A percentile compares a stretch with the other conserved stretches of the same genome.
Evolutionary conservation across 768 basidiomycete species (phyloP).

Genomic region (Lentinula sp.): DNA sequence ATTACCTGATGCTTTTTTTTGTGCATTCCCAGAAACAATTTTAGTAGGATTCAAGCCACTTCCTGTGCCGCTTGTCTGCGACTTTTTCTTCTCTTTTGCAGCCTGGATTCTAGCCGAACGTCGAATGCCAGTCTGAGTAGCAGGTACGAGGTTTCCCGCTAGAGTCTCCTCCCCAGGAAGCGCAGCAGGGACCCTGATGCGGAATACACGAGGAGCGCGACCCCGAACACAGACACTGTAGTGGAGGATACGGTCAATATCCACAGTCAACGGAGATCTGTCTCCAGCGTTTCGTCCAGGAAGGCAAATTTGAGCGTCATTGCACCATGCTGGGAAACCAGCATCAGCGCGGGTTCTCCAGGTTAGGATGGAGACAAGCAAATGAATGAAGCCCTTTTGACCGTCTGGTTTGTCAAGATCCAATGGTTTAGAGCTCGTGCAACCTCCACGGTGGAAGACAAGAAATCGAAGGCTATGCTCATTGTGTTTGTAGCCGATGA

Average conservation of each 20-base stretch:
- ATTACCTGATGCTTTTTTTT: neutral
- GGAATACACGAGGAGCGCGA: neutral
- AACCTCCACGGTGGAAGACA: neutral
- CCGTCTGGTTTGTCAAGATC: neutral
- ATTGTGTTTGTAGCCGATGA: neutral
- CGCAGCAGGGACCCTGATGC: neutral
- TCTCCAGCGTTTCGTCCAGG: neutral
- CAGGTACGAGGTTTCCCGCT: neutral
- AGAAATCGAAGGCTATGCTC: neutral
- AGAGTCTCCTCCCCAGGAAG: neutral
- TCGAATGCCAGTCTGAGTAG: too few relatives aligned
- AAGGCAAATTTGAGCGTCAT: conserved; percentile 1
- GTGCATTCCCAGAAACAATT: neutral
- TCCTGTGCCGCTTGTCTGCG: neutral
- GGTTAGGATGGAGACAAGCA: conserved; percentile 8
- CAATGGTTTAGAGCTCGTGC: neutral
- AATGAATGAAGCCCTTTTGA: neutral
- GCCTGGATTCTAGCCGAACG: neutral
- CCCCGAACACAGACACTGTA: neutral
- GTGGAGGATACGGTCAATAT: neutral
- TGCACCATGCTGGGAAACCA: conserved; percentile 7
- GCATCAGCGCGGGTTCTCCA: conserved; percentile 8
- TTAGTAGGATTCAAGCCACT: neutral
- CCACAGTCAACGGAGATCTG: too few relatives aligned
- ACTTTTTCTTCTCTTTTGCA: neutral